Conservation (phyloP, 2,329 filamentous ascomycete species). For the Huntiella abstrusa region DNA sequence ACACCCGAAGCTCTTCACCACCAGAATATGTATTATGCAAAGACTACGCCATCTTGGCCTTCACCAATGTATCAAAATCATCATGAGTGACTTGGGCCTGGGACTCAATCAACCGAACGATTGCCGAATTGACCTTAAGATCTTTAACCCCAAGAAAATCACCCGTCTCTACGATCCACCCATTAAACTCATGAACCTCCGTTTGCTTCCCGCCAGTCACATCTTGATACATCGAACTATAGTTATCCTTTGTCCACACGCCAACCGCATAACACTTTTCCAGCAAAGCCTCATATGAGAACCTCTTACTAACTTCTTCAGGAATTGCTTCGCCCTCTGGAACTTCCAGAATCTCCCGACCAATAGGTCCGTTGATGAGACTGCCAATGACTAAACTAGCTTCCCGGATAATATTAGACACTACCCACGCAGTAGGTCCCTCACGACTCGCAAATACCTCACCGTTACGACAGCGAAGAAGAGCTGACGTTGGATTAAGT, state of each 20-base stretch:
- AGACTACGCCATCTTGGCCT: background rate
- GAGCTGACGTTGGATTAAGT: slow-evolving; percentile 68
- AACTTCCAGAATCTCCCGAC: slow-evolving; percentile 4
- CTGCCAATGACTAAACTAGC: slow-evolving; percentile 47
- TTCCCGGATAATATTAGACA: slow-evolving; percentile 55
- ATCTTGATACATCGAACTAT: slow-evolving; percentile 45
- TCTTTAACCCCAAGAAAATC: slow-evolving; percentile 20
- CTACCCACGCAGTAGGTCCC: slow-evolving; percentile 33
- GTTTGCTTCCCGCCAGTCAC: slow-evolving; percentile 30
- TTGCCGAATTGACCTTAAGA: slow-evolving; percentile 21
- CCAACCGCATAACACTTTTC: slow-evolving; percentile 19
- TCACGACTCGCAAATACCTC: slow-evolving; percentile 39
- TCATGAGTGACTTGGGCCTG: slow-evolving; percentile 3
- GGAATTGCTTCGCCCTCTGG: slow-evolving; percentile 12
- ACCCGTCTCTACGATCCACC: slow-evolving; percentile 33
- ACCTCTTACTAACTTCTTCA: slow-evolving; percentile 20
- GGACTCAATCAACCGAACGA: slow-evolving; percentile 26
- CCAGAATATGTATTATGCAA: background rate
- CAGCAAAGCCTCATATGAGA: slow-evolving; percentile 26
- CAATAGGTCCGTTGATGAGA: slow-evolving; percentile 4
- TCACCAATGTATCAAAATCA: slow-evolving; percentile 5
- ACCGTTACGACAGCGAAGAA: slow-evolving; percentile 66
- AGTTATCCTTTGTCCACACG: slow-evolving; percentile 26
- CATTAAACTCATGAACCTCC: slow-evolving; percentile 40
- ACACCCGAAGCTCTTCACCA: too few relatives aligned